Evolutionary conservation across 2,329 filamentous ascomycete genomes (phyloP).

Genomic region (Colletotrichum theobromicola): DNA sequence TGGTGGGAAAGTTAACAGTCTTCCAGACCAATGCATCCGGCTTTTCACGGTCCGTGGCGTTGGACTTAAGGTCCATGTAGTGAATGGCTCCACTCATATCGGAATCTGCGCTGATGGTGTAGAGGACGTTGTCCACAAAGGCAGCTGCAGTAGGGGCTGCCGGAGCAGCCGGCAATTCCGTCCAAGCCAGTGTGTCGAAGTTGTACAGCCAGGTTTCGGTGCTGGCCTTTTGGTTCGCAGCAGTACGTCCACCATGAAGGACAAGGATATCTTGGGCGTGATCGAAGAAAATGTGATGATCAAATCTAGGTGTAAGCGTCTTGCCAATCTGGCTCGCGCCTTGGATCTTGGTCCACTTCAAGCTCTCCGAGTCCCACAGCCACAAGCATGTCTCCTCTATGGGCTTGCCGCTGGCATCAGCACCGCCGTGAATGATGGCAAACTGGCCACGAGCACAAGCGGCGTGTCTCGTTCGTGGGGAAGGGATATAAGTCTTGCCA

Average conservation of each 20-base stretch:
- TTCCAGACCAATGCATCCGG: slow-evolving; percentile 38
- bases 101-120: slow-evolving; percentile 46
- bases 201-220: slow-evolving; percentile 59
- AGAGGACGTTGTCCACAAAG: slow-evolving; percentile 49
- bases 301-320: slow-evolving; percentile 32
- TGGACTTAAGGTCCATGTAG: slow-evolving; percentile 36
- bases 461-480: slow-evolving; percentile 37
- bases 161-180: slow-evolving; percentile 49
- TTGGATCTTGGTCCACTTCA: slow-evolving; percentile 37
- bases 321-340: slow-evolving; percentile 34
- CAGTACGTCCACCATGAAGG: slow-evolving; percentile 50
- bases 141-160: slow-evolving; percentile 43
- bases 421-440: slow-evolving; percentile 41
- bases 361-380: slow-evolving; percentile 40
- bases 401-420: slow-evolving; percentile 30
- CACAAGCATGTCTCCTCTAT: slow-evolving; percentile 39
- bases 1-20: slow-evolving; percentile 38
- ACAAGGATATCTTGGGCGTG: slow-evolving; percentile 54
- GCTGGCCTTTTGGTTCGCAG: slow-evolving; percentile 38
- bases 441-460: slow-evolving; percentile 37
- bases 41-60: slow-evolving; percentile 33
- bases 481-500: slow-evolving; percentile 32
- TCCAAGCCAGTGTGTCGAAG: slow-evolving; percentile 52
- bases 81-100: slow-evolving; percentile 38
- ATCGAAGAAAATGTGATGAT: slow-evolving; percentile 41